A percentile compares a stretch with the other conserved stretches of the same genome.
These are phyloP conservation scores for Meyerozyma smithsonii DNA, from an alignment of 1,139 yeast genomes.

Conservation along the genomic window DNA sequence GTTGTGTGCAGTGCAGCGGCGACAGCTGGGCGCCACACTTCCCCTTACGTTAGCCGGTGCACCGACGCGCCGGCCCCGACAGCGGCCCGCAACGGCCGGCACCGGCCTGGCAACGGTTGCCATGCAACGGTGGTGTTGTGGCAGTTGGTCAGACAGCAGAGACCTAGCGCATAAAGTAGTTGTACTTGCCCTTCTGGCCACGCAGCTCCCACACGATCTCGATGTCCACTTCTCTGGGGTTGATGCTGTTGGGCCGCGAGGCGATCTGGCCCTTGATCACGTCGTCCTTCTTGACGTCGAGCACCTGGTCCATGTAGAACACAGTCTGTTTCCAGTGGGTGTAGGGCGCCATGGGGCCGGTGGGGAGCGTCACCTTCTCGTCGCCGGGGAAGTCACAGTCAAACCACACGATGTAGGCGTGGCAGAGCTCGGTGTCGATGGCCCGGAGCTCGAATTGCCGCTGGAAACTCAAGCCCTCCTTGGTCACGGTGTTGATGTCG, in stretches of 20 bases:
- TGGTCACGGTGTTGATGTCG: constrained; percentile 83
- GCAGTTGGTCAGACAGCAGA: too few species aligned
- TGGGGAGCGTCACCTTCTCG: constrained; percentile 61
- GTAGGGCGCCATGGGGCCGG: constrained; percentile 78
- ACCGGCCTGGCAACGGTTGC: too few species aligned
- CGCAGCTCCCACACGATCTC: constrained; percentile 57
- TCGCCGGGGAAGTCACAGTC: constrained; percentile 83
- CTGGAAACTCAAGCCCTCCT: constrained; percentile 76
- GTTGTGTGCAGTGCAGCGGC: too few species aligned
- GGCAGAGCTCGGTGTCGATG: constrained; percentile 74
- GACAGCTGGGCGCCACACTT: too few species aligned
- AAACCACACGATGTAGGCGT: constrained; percentile 92
- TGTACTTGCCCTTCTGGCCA: constrained; percentile 50
- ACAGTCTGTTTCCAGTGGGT: constrained; percentile 98
- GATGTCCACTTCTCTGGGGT: constrained; percentile 84
- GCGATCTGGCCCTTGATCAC: constrained; percentile 64
- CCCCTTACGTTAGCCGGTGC: too few species aligned
- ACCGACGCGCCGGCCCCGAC: too few species aligned
- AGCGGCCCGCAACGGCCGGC: too few species aligned
- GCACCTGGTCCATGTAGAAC: constrained; percentile 79
- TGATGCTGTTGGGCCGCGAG: constrained; percentile 68
- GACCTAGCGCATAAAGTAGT: constrained; percentile 60
- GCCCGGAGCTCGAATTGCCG: constrained; percentile 66
- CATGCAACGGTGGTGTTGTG: too few species aligned
- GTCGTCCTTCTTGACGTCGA: constrained; percentile 78